Evolutionary conservation across 2,329 filamentous ascomycete genomes (phyloP), one percentile per base, ranked within the genome.

Genomic region (Apiospora hydei): DNA sequence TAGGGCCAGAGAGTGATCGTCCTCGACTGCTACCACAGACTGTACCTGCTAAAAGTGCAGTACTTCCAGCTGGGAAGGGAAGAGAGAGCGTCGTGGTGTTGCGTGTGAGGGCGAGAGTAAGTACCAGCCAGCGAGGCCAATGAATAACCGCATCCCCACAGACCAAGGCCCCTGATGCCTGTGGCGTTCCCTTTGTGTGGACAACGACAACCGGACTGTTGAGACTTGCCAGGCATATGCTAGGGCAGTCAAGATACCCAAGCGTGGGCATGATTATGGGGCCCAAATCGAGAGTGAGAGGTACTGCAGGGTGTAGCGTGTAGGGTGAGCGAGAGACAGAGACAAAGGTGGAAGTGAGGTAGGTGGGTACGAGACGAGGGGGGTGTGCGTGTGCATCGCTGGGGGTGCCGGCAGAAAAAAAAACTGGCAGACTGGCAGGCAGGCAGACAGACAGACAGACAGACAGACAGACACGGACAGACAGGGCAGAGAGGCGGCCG

Each of bases 1-100:
- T 49, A 51, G 77, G 75, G 78, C 80, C 78, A 78, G 80, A 79
- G 79, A 82, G 77, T 76, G 77, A 80, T 79, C 77, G 76, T 76
- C 75, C 74, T 75, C 75, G 76, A 75, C 70, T 47, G 51, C 66
- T 47, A 43, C 57, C 53, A 71, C 26, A 47, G 46, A 67, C n/a
- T 43, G 49, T n/a, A 34, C 49, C 44, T 69, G 71, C 70, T 53
- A 69, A 46, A 68, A 69, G 73, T 47, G 70, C 73, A 73, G 73
- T 76, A 75, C 67, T 66, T 70, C 68, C 51, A 70, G 69, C 69
- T 43, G 69, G 53, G n/a, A 38, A 69, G 64, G 43, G 71, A 51
- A 69, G 51, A 53, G 53, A 64, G 34, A 64, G 21, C 21, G 57
- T 41, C 3, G 57, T 41, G 57, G 51, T 57, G 51, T 4, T 53